Conservation (phyloP, 2,329 filamentous ascomycete species). For the Teratosphaeriaceae sp. region DNA sequence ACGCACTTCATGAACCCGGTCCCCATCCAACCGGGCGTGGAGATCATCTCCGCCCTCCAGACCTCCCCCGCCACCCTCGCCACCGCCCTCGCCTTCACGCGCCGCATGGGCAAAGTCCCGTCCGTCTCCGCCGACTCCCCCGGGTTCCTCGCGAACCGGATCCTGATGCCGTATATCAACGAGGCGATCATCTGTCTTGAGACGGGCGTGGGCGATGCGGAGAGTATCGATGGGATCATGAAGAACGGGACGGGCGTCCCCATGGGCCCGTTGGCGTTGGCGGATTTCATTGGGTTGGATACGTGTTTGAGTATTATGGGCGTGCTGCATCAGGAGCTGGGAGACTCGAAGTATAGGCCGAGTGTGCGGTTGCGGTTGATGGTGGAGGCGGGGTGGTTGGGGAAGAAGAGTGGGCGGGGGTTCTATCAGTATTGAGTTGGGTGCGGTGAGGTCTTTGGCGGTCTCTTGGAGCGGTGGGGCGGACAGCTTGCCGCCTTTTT, state of each 20-base stretch:
- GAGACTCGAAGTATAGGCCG: conserved; percentile 92
- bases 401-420: conserved; percentile 94
- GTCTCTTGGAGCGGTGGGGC: too few relatives aligned
- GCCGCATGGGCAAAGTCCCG: conserved; percentile 86
- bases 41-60: conserved; percentile 93
- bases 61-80: conserved; percentile 77
- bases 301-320: conserved; percentile 97
- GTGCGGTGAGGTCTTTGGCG: too few relatives aligned
- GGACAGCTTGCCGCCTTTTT: too few relatives aligned
- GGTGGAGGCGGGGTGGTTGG: conserved; percentile 96
- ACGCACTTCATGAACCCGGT: conserved; percentile 99
- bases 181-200: conserved; percentile 95
- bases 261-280: conserved; percentile 90
- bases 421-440: conserved; percentile 85
- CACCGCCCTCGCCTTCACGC: conserved; percentile 77
- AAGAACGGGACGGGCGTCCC: conserved; percentile 98
- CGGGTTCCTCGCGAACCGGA: conserved; percentile 92
- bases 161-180: conserved; percentile 99
- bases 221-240: conserved; percentile 97
- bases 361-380: conserved; percentile 84
- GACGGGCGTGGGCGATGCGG: conserved; percentile 79
- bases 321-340: conserved; percentile 83
- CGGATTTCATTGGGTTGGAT: conserved; percentile 95
- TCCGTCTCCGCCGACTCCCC: conserved; percentile 84
- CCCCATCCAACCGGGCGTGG: conserved; percentile 91